Conservation (phyloP, 1,284 basidiomycete genomes). For the Sutorius eximius region DNA sequence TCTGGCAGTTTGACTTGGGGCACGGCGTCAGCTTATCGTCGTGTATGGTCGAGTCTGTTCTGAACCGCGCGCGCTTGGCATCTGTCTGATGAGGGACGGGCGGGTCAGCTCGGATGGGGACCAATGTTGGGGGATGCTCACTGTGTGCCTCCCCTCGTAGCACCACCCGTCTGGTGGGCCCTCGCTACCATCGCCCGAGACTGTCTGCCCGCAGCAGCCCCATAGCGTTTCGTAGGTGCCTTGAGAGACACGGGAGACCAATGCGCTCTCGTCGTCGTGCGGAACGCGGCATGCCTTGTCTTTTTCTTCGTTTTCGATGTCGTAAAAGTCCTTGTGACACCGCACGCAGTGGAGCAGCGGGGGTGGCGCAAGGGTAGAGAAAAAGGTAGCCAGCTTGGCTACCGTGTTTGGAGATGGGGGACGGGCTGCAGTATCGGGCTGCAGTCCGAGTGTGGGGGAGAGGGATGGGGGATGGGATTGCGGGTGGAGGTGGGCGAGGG, state of each 20-base stretch:
- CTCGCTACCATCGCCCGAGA: constrained; percentile 72
- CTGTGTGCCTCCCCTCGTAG: constrained; percentile 77
- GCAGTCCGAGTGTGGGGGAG: background rate
- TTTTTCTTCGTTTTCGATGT: constrained; percentile 50
- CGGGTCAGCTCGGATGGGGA: background rate
- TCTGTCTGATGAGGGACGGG: constrained; percentile 50
- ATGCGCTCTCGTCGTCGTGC: constrained; percentile 55
- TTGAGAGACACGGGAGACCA: constrained; percentile 45
- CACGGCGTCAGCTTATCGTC: constrained; percentile 70
- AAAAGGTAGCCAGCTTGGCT: constrained; percentile 52
- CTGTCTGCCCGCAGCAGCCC: constrained; percentile 68
- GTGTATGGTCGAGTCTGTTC: constrained; percentile 65
- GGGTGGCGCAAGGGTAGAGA: constrained; percentile 58
- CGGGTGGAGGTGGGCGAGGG: constrained; percentile 48
- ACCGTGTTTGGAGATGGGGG: constrained; percentile 36
- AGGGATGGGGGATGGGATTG: constrained; percentile 16
- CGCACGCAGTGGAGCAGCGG: constrained; percentile 68
- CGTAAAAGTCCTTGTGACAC: constrained; percentile 64
- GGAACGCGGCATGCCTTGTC: constrained; percentile 54
- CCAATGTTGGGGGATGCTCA: constrained; percentile 35
- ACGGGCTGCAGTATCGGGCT: constrained; percentile 17
- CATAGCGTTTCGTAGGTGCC: constrained; percentile 55
- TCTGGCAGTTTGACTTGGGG: constrained; percentile 50
- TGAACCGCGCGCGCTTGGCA: constrained; percentile 69
- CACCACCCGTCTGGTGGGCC: constrained; percentile 83